Base-by-base conservation (phyloP, 129 eudicot species). In the Saposhnikovia divaricata region DNA sequence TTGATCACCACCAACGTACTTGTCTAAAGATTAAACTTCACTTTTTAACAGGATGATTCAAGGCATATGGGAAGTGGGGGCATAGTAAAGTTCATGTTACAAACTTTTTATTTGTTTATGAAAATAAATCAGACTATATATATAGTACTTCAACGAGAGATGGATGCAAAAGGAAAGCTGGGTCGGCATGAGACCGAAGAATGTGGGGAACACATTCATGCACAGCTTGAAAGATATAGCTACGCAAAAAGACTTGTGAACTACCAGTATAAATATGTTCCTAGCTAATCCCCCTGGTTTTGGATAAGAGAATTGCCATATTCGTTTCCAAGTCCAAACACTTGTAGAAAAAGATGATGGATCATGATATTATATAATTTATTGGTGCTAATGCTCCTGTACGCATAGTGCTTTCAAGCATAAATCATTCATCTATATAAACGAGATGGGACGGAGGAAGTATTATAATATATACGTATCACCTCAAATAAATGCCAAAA, bases 131-230 rank as follows among this genome's bases (percentile, higher is more conserved):
- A 77, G 72, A 34, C 38, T 25, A n/a, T n/a, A n/a, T n/a, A n/a
- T n/a, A n/a, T n/a, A 9, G 72, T 68, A 74, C 31, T 59, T 59
- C n/a, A 59, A 59, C 31, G 3, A 25, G 50, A 46, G 50, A 68
- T 66, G 72, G 71, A 74, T 38, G 65, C 15, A 77, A 51, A 57
- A 47, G 46, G 37, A 28, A 21, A 70, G 80, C 50, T 9, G 43
- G 50, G 55, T 79, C 6, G 78, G 72, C 42, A 81, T 25, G 82
- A 81, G 78, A 71, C 88, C 88, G 82, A 51, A 81, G 42, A 85
- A 82, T 82, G 86, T 85, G 90, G 90, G 88, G 83, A 78, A 85
- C 90, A 87, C 77, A 82, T 87, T 87, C 86, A 87, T 82, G 86
- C 86, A 82, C 46, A 84, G 77, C 69, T 82, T 84, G 87, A 87